Evolutionary conservation across 768 basidiomycete species (phyloP).

Genomic region (Rubroboletus satanas): DNA sequence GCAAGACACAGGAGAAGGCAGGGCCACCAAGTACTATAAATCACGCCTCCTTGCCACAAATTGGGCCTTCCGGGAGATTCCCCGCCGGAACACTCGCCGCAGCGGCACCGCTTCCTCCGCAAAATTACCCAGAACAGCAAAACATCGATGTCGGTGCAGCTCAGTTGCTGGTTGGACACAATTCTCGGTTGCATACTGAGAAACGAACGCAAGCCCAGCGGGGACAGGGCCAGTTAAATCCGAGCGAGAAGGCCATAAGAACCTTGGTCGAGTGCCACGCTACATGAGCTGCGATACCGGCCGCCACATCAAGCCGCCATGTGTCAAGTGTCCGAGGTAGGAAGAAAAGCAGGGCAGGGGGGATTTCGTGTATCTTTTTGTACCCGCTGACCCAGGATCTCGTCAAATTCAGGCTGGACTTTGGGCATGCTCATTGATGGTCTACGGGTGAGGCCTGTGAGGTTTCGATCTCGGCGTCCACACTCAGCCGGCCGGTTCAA

Average conservation of each 20-base stretch:
- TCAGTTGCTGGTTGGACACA: constrained; percentile 7
- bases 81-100: constrained; percentile 1
- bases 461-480: not conserved
- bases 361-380: no score
- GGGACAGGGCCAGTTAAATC: not conserved
- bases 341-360: constrained; percentile 3
- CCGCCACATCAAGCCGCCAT: not conserved
- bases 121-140: not conserved
- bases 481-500: not conserved
- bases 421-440: not conserved
- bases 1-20: constrained; percentile 11
- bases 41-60: constrained; percentile 14
- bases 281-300: not conserved
- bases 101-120: not conserved
- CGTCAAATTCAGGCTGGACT: not conserved
- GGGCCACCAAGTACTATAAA: constrained; percentile 12
- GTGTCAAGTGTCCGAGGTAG: not conserved
- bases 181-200: not conserved
- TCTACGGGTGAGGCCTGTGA: not conserved
- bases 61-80: constrained; percentile 10
- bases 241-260: not conserved
- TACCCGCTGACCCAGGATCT: not conserved
- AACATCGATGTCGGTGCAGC: not conserved
- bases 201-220: not conserved
- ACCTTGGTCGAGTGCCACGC: not conserved